Percentiles rank a stretch among this genome's conserved stretches.
Evolutionary conservation across 2,329 filamentous ascomycete species (phyloP).

Genomic region (Fusarium xylarioides): DNA sequence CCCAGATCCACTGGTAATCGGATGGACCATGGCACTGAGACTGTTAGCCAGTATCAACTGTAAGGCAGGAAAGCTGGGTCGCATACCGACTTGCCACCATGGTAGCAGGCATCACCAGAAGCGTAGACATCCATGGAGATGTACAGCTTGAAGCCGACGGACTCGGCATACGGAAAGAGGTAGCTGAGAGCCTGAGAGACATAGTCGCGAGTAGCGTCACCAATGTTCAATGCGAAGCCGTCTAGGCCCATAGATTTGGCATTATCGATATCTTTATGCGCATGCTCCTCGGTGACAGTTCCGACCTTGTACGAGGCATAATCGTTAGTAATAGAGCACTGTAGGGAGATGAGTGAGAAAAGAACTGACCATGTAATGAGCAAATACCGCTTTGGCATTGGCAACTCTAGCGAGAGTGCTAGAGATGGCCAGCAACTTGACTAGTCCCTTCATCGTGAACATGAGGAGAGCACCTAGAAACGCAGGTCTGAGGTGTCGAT

Average conservation of each 20-base stretch:
- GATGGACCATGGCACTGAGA: not conserved
- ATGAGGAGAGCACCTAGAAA: not conserved
- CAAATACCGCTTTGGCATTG: not conserved
- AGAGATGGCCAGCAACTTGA: not conserved
- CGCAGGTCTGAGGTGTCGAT: accelerated
- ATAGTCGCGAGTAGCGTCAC: not conserved
- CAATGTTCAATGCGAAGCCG: not conserved
- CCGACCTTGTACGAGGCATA: not conserved
- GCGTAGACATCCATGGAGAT: not conserved
- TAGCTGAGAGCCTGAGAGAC: not conserved
- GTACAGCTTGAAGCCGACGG: not conserved
- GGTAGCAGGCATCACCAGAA: not conserved
- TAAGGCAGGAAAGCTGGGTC: accelerated
- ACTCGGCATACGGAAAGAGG: not conserved
- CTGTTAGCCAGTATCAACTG: not conserved
- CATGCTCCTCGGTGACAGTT: not conserved
- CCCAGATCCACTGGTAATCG: not conserved
- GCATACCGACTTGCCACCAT: not conserved
- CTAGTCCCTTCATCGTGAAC: not conserved
- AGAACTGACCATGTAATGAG: not conserved
- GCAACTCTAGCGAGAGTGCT: not conserved
- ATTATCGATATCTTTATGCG: not conserved
- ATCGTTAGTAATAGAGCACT: not conserved
- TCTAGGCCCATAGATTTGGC: not conserved
- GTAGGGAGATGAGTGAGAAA: accelerated